Conservation (phyloP, 129 eudicot genomes). For the Pittosporum tobira region DNA sequence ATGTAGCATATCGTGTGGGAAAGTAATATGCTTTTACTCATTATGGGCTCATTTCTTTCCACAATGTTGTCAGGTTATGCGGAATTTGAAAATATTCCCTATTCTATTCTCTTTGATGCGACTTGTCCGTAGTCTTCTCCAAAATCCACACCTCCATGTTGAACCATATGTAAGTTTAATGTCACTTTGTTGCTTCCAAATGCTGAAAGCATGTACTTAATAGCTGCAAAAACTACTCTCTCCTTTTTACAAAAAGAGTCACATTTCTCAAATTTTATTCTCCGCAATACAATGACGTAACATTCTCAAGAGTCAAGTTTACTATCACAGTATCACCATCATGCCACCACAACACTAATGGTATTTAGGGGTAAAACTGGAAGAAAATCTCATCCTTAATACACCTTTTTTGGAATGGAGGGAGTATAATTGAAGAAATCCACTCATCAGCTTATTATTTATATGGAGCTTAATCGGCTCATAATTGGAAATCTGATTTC, state of each 20-base stretch:
- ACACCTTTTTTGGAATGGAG: no score
- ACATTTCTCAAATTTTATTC: no score
- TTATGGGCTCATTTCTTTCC: slow-evolving; percentile 1
- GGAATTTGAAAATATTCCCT: slow-evolving; percentile 62
- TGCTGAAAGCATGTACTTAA: neutral
- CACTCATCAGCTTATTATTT: neutral
- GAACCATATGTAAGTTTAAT: slow-evolving; percentile 83
- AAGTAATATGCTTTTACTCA: neutral
- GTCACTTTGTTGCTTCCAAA: neutral
- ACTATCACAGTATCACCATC: no score
- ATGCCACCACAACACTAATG: no score
- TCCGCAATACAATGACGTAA: no score
- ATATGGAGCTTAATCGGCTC: neutral
- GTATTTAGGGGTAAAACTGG: no score
- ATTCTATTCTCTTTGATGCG: slow-evolving; percentile 92
- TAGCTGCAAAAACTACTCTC: no score
- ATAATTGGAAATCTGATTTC: neutral
- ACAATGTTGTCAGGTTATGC: slow-evolving; percentile 54
- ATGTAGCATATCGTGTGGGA: neutral
- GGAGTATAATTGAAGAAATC: neutral
- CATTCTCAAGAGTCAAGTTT: no score
- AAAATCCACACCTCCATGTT: slow-evolving; percentile 70
- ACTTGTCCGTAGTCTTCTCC: slow-evolving; percentile 75
- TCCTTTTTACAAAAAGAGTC: no score
- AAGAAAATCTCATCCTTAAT: no score